Evolutionary conservation across 164 flowering plant species (phyloP), one percentile per base, ranked within the genome.

Genomic region (Cinnamomum chago): DNA sequence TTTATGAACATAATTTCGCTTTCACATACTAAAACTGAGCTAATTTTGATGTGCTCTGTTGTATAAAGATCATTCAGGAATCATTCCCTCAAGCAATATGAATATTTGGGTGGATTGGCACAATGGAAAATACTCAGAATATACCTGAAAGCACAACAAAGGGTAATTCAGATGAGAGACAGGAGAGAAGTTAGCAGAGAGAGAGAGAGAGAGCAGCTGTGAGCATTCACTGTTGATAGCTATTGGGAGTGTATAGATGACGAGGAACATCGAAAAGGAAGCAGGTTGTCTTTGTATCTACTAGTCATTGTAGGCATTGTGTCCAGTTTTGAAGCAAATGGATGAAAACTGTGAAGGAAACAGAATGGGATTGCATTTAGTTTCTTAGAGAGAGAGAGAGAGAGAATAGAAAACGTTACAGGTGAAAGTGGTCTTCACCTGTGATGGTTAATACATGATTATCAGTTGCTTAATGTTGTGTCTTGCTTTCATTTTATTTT

Each of bases 1-100:
- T 93, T 95, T 77, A 95, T 95, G 78, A 95, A 95, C 77, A 93
- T 95, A 95, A 82, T 91, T 72, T 90, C 93, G 72, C 93, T 97
- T 71, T 80, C 91, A 23, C 92, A 86, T 78, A 91, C 92, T 27
- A 83, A 90, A 13, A 28, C 65, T 73, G 9, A 75, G 24, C 71
- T 62, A 12, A 66, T 68, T 35, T 30, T 65, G 47, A 1, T 35
- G 10, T 35, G 47, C 1, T 13, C 28, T 64, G 7, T 23, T 2
- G 3, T 28, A 15, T 70, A 58, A 75, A 71, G 72, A 72, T 78
- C 70, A 50, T 79, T 72, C 88, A 89, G 90, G 92, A 87, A 55
- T 76, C 79, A 35, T 79, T 89, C 11, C 86, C 89, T 83, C 89
- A 69, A 83, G 82, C 82, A 89, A 82, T 79, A 78, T 87, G 83